These are phyloP conservation scores for Pseudophaeomoniella oleicola DNA, from an alignment of 2,329 filamentous ascomycete genomes.

Conservation along the genomic window DNA sequence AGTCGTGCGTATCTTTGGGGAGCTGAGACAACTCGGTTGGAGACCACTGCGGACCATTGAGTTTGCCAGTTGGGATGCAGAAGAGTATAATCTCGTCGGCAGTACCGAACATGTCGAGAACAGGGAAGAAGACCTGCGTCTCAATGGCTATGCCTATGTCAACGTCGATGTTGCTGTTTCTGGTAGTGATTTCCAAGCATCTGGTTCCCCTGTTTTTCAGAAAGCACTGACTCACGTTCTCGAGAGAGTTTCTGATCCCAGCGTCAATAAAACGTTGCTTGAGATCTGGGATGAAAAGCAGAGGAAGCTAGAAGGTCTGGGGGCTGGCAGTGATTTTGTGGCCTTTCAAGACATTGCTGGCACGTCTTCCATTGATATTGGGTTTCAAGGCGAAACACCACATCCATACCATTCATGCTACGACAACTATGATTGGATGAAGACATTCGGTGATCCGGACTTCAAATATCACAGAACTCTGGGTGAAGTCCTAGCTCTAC, in stretches of 20 bases:
- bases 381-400: constrained; percentile 48
- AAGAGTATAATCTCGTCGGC: constrained; percentile 84
- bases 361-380: constrained; percentile 72
- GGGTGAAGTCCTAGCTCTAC: constrained; percentile 62
- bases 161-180: constrained; percentile 78
- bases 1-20: constrained; percentile 69
- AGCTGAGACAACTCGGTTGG: constrained; percentile 67
- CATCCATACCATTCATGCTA: constrained; percentile 73
- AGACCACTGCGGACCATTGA: constrained; percentile 84
- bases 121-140: constrained; percentile 56
- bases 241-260: constrained; percentile 58
- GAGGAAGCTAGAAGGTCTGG: constrained; percentile 51
- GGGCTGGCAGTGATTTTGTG: constrained; percentile 67
- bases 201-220: constrained; percentile 67
- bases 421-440: constrained; percentile 81
- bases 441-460: constrained; percentile 61
- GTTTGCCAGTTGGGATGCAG: constrained; percentile 92
- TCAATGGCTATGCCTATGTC: constrained; percentile 70
- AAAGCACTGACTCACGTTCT: constrained; percentile 59
- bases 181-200: constrained; percentile 59
- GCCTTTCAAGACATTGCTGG: constrained; percentile 87
- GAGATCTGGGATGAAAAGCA: constrained; percentile 59
- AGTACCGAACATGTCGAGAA: constrained; percentile 92
- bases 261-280: constrained; percentile 54
- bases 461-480: constrained; percentile 70